Evolutionary conservation across 306 rosid genomes (phyloP).

Genomic region (Glycine soja): DNA sequence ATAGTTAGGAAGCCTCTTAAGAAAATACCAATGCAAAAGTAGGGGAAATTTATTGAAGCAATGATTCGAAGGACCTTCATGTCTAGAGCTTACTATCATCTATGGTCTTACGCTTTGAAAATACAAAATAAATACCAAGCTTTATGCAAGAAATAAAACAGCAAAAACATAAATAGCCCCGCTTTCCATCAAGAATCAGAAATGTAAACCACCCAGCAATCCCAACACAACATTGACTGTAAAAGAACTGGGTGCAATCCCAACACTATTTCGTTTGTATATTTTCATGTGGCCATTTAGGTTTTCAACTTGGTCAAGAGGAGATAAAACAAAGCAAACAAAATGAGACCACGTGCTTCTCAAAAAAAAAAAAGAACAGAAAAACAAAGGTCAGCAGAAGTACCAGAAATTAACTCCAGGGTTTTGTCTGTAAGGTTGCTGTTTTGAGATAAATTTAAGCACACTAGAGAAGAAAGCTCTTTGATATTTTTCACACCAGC

Average conservation of each 20-base stretch:
- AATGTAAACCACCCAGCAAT: background rate
- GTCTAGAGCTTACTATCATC: background rate
- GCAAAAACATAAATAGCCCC: slow-evolving; percentile 1
- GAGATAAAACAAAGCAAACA: slow-evolving; percentile 36
- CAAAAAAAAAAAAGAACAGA: slow-evolving; percentile 30
- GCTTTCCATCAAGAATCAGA: background rate
- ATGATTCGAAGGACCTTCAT: background rate
- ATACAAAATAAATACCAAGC: background rate
- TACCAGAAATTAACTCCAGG: slow-evolving; percentile 89
- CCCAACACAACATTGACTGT: background rate
- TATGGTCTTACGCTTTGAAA: slow-evolving; percentile 2
- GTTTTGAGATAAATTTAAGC: slow-evolving; percentile 92
- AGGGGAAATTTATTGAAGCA: background rate
- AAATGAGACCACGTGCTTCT: background rate
- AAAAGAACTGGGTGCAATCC: background rate
- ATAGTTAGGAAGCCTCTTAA: too few species aligned
- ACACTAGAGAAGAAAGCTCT: slow-evolving; percentile 76
- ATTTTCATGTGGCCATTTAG: background rate
- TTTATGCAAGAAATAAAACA: background rate
- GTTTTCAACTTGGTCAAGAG: slow-evolving; percentile 18
- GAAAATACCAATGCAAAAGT: background rate
- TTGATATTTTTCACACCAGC: slow-evolving; percentile 86
- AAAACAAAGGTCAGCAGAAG: slow-evolving; percentile 20
- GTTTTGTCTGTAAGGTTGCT: slow-evolving; percentile 85
- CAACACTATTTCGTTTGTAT: slow-evolving; percentile 6